Evolutionary conservation across 169 alveolate genomes (phyloP).

Genomic region (Cryptosporidium bovis): DNA sequence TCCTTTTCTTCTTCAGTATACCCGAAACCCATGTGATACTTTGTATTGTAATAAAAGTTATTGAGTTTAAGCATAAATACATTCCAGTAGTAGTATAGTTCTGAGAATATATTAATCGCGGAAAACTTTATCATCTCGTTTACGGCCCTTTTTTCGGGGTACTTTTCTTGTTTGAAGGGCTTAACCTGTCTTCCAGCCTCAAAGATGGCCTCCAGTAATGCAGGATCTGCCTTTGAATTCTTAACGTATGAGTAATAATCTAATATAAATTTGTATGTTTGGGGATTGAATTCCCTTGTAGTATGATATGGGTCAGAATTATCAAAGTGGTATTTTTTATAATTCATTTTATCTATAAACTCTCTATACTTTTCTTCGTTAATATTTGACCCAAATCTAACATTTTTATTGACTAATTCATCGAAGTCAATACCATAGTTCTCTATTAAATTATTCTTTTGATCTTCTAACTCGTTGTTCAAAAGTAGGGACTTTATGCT

Average conservation of each 20-base stretch:
- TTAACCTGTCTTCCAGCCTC: constrained; percentile 4
- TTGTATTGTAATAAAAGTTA: constrained; percentile 4
- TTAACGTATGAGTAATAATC: constrained; percentile 30
- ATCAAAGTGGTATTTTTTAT: not conserved
- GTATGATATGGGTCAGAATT: not conserved
- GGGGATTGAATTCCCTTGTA: not conserved
- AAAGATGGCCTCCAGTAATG: not conserved
- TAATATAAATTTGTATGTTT: constrained; percentile 22
- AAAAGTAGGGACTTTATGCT: constrained; percentile 7
- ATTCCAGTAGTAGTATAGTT: constrained; percentile 40
- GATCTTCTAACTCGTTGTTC: constrained; percentile 1
- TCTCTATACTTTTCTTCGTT: not conserved
- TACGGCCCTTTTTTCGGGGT: not conserved
- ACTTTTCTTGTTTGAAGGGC: not conserved
- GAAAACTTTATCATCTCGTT: constrained; percentile 7
- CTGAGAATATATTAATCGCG: constrained; percentile 28
- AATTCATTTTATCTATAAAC: not conserved
- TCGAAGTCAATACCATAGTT: constrained; percentile 46
- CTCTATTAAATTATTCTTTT: constrained; percentile 7
- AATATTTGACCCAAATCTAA: not conserved
- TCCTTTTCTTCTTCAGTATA: constrained; percentile 14
- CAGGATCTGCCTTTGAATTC: constrained; percentile 5
- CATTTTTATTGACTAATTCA: constrained; percentile 11
- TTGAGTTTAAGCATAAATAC: constrained; percentile 9
- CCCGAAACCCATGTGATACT: not conserved